These are phyloP conservation scores for Scleroderma citrinum DNA, from an alignment of 768 basidiomycete genomes.

Conservation along the genomic window DNA sequence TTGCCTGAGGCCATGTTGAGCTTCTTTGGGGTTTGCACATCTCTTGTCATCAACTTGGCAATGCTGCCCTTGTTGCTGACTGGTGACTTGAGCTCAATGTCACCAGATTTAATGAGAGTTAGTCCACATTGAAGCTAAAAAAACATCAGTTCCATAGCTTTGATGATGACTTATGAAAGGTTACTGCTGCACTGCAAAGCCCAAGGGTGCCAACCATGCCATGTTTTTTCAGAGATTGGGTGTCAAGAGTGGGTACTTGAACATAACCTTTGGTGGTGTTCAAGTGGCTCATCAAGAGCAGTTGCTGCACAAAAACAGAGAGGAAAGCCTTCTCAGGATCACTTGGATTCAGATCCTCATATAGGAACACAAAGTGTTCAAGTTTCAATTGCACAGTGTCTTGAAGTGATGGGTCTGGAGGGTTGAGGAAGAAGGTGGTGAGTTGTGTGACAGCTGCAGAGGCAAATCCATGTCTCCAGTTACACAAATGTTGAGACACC, in stretches of 20 bases:
- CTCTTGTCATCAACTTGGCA: background rate
- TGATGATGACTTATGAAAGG: background rate
- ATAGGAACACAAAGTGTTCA: background rate
- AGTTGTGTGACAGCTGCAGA: background rate
- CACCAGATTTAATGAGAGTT: background rate
- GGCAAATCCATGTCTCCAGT: background rate
- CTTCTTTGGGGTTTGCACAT: background rate
- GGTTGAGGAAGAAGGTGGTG: background rate
- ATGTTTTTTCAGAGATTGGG: background rate
- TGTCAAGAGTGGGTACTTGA: background rate
- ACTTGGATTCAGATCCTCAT: background rate
- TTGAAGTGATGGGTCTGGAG: background rate
- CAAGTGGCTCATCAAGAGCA: background rate
- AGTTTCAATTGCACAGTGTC: background rate
- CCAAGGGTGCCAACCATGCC: background rate
- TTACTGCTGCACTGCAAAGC: background rate
- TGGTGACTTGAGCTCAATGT: background rate
- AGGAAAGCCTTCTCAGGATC: background rate
- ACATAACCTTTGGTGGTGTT: background rate
- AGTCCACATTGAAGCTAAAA: background rate
- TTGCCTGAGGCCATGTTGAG: constrained; percentile 6
- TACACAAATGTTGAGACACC: background rate
- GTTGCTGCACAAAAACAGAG: background rate
- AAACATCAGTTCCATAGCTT: background rate
- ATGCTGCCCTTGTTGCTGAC: background rate